Conservation (phyloP, 2,329 filamentous ascomycete species). For the Daldinia sp. region DNA sequence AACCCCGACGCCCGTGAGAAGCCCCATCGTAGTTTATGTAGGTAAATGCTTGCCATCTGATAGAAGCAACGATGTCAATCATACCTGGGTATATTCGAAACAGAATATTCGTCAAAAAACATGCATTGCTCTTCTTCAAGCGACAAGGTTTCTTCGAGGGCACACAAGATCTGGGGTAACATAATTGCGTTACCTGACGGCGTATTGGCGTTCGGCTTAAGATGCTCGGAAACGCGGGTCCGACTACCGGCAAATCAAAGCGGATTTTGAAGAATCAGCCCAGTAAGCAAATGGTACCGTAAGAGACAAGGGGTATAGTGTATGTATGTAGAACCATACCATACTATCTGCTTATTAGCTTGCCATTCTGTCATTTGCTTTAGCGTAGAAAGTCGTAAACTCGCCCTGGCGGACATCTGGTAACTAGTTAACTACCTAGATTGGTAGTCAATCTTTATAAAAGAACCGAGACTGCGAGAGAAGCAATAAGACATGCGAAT, state of each 20-base stretch:
- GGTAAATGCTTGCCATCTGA: background rate
- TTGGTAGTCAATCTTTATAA: slow-evolving; percentile 10
- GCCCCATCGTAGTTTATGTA: slow-evolving; percentile 21
- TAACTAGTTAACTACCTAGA: background rate
- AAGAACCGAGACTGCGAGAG: slow-evolving; percentile 26
- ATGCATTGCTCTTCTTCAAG: slow-evolving; percentile 19
- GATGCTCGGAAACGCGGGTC: slow-evolving; percentile 25
- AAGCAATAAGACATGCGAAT: slow-evolving; percentile 35
- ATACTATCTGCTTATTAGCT: background rate
- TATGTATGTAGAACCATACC: too few relatives aligned
- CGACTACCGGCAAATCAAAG: slow-evolving; percentile 29
- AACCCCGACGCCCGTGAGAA: slow-evolving; percentile 9
- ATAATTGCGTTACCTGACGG: slow-evolving; percentile 21
- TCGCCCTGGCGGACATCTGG: slow-evolving; percentile 2
- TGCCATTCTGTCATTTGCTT: background rate
- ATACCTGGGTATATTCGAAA: slow-evolving; percentile 28
- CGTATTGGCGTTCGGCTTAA: slow-evolving; percentile 19
- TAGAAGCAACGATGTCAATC: slow-evolving; percentile 15
- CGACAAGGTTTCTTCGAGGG: slow-evolving; percentile 12
- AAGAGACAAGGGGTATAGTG: background rate
- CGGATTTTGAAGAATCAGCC: slow-evolving; percentile 25
- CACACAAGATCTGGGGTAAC: slow-evolving; percentile 31
- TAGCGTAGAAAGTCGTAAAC: background rate
- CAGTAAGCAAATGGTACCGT: slow-evolving; percentile 7
- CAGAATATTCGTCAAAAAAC: slow-evolving; percentile 16